A percentile compares a stretch with the other conserved stretches of the same genome.
Conservation (phyloP, 2,329 filamentous ascomycete genomes). For the Fusarium subtropicale region DNA sequence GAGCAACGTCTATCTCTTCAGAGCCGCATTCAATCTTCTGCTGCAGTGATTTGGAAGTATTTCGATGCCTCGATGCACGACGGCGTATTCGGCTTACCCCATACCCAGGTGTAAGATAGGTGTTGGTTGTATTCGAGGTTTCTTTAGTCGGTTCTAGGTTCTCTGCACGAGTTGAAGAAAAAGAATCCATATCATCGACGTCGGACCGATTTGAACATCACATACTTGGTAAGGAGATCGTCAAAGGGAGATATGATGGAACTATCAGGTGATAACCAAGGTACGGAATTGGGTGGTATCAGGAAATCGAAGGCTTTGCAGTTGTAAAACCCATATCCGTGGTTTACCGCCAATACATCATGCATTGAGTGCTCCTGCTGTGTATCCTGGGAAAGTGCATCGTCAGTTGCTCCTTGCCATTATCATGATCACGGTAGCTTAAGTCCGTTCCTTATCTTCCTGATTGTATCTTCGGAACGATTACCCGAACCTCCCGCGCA, state of each 20-base stretch:
- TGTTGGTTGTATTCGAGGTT: not conserved
- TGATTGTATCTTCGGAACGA: not conserved
- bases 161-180: conserved; percentile 5
- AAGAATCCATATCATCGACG: conserved; percentile 16
- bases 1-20: conserved; percentile 13
- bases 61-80: conserved; percentile 5
- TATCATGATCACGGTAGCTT: conserved; percentile 5
- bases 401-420: conserved; percentile 5
- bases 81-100: not conserved
- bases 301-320: conserved; percentile 10
- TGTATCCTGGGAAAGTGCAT: conserved; percentile 19
- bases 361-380: conserved; percentile 8
- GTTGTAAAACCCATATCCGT: not conserved
- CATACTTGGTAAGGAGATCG: conserved; percentile 1
- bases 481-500: not conserved
- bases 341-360: not conserved
- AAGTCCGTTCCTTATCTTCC: conserved; percentile 10
- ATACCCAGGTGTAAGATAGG: conserved; percentile 2
- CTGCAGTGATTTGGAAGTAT: not conserved
- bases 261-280: conserved; percentile 1
- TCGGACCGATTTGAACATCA: not conserved
- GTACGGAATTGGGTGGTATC: conserved; percentile 3
- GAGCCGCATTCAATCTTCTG: conserved; percentile 13
- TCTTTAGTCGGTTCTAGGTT: not conserved
- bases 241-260: not conserved